Conservation (phyloP, 2,329 filamentous ascomycete species). For the Ophiocordyceps camponoti-rufipedis region DNA sequence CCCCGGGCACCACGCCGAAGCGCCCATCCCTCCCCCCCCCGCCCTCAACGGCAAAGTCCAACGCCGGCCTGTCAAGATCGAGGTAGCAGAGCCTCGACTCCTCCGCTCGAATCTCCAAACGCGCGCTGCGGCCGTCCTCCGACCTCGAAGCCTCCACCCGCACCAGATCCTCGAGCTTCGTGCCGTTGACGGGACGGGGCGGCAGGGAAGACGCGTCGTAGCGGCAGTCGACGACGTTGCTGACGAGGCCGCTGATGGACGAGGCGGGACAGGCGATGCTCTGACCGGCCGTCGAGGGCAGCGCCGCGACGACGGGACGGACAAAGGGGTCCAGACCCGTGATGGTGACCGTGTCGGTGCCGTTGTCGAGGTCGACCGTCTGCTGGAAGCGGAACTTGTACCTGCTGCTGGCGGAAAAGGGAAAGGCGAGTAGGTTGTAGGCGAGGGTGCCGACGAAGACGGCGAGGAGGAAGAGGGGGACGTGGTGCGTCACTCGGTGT, state of each 20-base stretch:
- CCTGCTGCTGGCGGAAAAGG: conserved; percentile 62
- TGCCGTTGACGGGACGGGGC: conserved; percentile 39
- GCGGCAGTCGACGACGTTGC: conserved; percentile 41
- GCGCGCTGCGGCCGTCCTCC: conserved; percentile 28
- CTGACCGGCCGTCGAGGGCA: conserved; percentile 55
- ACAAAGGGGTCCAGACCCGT: conserved; percentile 52
- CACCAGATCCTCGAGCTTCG: conserved; percentile 37
- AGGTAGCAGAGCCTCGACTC: conserved; percentile 70
- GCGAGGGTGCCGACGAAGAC: conserved; percentile 59
- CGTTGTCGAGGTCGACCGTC: conserved; percentile 55
- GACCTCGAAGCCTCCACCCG: conserved; percentile 27
- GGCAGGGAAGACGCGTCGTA: conserved; percentile 45
- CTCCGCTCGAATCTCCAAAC: conserved; percentile 46
- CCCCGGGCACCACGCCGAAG: conserved; percentile 40
- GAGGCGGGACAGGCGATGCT: conserved; percentile 29
- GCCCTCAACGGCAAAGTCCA: conserved; percentile 43
- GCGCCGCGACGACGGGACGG: conserved; percentile 41
- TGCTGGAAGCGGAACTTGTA: conserved; percentile 84
- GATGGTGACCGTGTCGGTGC: conserved; percentile 51
- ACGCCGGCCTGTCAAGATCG: conserved; percentile 49
- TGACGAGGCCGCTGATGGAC: conserved; percentile 26
- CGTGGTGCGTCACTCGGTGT: conserved; percentile 67
- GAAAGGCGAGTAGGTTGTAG: conserved; percentile 77
- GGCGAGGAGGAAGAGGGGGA: conserved; percentile 59
- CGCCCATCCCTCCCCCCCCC: conserved; percentile 40